phyloP scores from a whole-genome alignment of 1,284 basidiomycete genomes.

The Boletus smithii region DNA sequence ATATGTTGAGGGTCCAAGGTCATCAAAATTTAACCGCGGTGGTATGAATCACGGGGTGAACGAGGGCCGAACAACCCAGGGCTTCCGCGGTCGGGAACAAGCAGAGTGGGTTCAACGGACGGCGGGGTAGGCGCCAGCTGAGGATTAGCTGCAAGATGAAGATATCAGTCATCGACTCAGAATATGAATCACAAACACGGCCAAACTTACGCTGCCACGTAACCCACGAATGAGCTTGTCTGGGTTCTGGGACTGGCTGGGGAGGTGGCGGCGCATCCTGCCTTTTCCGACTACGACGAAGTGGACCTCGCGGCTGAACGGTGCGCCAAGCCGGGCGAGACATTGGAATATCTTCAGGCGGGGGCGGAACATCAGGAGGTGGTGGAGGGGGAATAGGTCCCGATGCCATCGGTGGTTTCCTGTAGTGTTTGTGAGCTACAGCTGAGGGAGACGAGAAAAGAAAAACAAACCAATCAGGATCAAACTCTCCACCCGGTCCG shows the following conservation, averaged over 20 bases:
- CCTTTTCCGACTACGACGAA: conserved; percentile 41
- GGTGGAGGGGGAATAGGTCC: conserved; percentile 40
- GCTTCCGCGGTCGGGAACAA: conserved; percentile 51
- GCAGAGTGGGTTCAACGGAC: conserved; percentile 47
- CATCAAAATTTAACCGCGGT: conserved; percentile 10
- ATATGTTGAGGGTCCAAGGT: background rate
- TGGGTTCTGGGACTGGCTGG: conserved; percentile 36
- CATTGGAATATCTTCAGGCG: conserved; percentile 40
- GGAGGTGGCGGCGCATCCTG: conserved; percentile 33
- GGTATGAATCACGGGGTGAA: conserved; percentile 44
- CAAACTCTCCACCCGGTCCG: conserved; percentile 72
- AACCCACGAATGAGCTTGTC: conserved; percentile 51
- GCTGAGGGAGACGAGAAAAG: background rate
- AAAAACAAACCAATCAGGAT: conserved; percentile 61
- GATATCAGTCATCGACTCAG: background rate
- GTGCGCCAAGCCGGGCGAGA: conserved; percentile 58
- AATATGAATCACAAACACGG: conserved; percentile 11
- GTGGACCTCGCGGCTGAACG: conserved; percentile 39
- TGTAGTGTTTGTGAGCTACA: conserved; percentile 21
- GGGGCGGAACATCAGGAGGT: conserved; percentile 40
- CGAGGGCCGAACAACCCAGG: conserved; percentile 67
- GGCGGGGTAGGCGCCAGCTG: conserved; percentile 47
- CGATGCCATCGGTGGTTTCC: conserved; percentile 46
- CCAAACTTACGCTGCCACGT: conserved; percentile 65
- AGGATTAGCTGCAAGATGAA: conserved; percentile 43